Base-by-base conservation (phyloP, 371 early-diverging fungal species). In the Mortierella sp. region DNA sequence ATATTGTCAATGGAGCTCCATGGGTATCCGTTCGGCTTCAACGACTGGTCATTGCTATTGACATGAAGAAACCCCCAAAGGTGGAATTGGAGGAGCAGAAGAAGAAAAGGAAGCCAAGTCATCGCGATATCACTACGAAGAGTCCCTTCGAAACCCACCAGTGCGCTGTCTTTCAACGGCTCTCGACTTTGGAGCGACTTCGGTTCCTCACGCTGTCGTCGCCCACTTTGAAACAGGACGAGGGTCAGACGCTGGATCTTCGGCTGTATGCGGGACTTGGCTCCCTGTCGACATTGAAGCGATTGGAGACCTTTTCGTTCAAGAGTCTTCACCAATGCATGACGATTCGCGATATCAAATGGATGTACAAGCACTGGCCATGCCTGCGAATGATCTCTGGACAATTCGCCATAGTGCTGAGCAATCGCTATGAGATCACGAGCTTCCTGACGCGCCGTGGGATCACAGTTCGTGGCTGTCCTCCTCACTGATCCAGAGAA, bases 311-410 rank as follows among this genome's bases (percentile, higher is more conserved):
- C 38, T 38, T 61, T 24, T 8, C 19, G 12, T 61, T 54, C 14
- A 26, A 26, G 24, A 38, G 7, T 10, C 31, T 13, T 12, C 27
- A 38, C 8, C 62, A 54, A 26, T 0, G 24, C 3, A 46, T 53
- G 62, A 21, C 38, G 6, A 9, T 23, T 27, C 38, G 30, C 2
- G 62, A 61, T 9, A 46, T 61, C 45, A 10, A 34, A 8, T 61
- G 62, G 62, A 61, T 61, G 8, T 18, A 38, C 24, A 8, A 54
- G 13, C 30, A 23, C 28, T 54, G 54, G 54, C 27, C 62, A 6
- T 14, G 47, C 9, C 31, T 61, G 14, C 45, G 47, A 26, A 47
- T 16, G n/a, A 26, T 54, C 12, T 1, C 19, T 7, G 62, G 54
- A 6, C 28, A 21, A 3, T 54, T 54, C 39, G 38, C 31, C 4